Evolutionary conservation across 441 rosid species (phyloP).

Genomic region (Gossypium laxum): DNA sequence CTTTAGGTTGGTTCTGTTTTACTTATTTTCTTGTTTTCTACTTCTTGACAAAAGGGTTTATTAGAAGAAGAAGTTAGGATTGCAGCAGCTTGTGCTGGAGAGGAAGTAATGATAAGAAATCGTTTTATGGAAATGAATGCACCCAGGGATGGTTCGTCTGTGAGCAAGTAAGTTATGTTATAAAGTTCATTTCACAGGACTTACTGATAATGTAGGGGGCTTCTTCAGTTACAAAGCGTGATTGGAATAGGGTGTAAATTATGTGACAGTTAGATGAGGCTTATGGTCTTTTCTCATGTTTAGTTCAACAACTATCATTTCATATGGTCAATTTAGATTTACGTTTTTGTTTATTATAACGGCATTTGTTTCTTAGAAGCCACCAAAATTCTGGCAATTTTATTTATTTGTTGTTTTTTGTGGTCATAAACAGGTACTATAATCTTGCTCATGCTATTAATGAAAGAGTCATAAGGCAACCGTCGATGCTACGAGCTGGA

Average conservation of each 20-base stretch:
- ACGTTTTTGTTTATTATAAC: neutral
- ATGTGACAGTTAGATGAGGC: neutral
- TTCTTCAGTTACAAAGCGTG: neutral
- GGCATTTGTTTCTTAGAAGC: neutral
- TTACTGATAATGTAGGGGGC: neutral
- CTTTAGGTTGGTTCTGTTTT: constrained; percentile 5
- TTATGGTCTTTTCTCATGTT: constrained; percentile 4
- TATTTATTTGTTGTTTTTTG: constrained; percentile 7
- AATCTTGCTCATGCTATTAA: constrained; percentile 96
- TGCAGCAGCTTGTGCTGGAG: constrained; percentile 94
- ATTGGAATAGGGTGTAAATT: constrained; percentile 2
- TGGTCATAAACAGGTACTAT: constrained; percentile 60
- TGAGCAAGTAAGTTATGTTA: constrained; percentile 64
- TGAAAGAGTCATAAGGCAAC: constrained; percentile 83
- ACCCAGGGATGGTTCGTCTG: constrained; percentile 80
- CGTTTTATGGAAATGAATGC: constrained; percentile 96
- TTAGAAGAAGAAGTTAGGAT: constrained; percentile 94
- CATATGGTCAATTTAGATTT: neutral
- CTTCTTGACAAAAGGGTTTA: constrained; percentile 59
- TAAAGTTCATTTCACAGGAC: neutral
- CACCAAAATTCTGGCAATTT: neutral
- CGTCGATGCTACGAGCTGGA: constrained; percentile 93
- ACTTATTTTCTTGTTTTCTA: constrained; percentile 23
- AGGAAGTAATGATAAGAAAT: constrained; percentile 95
- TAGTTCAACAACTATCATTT: neutral